These are phyloP conservation scores for Gracilaria gracilis DNA, from an alignment of 23 red algal species.

Conservation along the genomic window DNA sequence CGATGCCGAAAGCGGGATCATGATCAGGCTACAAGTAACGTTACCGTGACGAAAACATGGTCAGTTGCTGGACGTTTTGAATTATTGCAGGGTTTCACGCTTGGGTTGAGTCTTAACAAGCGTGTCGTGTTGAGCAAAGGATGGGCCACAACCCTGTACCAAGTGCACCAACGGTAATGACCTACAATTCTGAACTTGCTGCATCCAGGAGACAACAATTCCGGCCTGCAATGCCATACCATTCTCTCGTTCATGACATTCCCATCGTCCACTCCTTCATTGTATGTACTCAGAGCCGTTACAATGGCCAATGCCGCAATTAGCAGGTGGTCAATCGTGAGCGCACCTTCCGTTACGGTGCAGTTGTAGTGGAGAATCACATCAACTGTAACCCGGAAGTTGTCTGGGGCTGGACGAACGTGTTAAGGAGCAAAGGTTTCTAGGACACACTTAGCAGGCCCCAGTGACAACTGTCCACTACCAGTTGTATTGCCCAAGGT, in stretches of 20 bases:
- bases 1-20: background rate
- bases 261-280: background rate
- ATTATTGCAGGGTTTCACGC: background rate
- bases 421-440: background rate
- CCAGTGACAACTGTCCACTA: too few species aligned
- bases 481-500: background rate
- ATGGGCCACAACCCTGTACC: background rate
- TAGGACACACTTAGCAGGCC: too few species aligned
- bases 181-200: too few species aligned
- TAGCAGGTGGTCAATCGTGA: background rate
- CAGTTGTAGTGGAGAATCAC: background rate
- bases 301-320: background rate
- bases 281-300: background rate
- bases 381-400: background rate
- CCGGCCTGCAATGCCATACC: background rate
- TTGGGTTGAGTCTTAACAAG: background rate
- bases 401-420: background rate
- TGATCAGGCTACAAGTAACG: background rate
- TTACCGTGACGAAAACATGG: background rate
- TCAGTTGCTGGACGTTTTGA: background rate
- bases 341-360: background rate
- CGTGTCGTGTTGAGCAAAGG: background rate
- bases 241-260: background rate
- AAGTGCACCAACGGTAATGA: background rate
- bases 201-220: background rate